phyloP scores from a whole-genome alignment of 495 filamentous ascomycete genomes.

The Daldinia grandis region DNA sequence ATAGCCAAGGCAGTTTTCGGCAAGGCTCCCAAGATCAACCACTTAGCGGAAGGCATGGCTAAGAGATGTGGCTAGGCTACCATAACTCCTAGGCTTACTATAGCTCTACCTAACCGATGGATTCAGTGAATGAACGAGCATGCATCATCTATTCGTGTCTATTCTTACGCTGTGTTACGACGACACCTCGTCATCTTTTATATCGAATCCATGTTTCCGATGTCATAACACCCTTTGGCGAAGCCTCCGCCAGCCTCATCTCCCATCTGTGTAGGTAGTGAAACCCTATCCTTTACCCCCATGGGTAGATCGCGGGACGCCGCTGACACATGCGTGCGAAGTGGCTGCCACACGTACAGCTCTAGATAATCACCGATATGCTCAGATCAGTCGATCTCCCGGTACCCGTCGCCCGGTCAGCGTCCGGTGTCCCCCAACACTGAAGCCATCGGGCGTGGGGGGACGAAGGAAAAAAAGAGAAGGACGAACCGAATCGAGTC shows the following conservation, averaged over 20 bases:
- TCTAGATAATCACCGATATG: constrained; percentile 4
- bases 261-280: constrained; percentile 11
- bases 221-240: neutral
- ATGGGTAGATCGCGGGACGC: constrained; percentile 5
- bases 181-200: constrained; percentile 7
- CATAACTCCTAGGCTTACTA: neutral
- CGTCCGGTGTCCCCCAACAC: neutral
- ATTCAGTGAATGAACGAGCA: neutral
- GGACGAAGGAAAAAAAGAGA: neutral
- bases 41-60: neutral
- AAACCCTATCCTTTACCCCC: constrained; percentile 6
- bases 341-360: neutral
- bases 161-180: neutral
- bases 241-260: constrained; percentile 2
- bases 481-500: constrained; percentile 1
- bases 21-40: constrained; percentile 1
- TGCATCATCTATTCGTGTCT: neutral
- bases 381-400: neutral
- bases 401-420: neutral
- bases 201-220: constrained; percentile 6
- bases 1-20: constrained; percentile 25
- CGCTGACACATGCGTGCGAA: constrained; percentile 22
- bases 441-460: neutral
- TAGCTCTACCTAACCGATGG: neutral
- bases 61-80: neutral